A percentile compares a stretch with the other conserved stretches of the same genome.
These are phyloP conservation scores for Globisporangium recalcitrans DNA, from an alignment of 352 stramenopile species.

Conservation along the genomic window DNA sequence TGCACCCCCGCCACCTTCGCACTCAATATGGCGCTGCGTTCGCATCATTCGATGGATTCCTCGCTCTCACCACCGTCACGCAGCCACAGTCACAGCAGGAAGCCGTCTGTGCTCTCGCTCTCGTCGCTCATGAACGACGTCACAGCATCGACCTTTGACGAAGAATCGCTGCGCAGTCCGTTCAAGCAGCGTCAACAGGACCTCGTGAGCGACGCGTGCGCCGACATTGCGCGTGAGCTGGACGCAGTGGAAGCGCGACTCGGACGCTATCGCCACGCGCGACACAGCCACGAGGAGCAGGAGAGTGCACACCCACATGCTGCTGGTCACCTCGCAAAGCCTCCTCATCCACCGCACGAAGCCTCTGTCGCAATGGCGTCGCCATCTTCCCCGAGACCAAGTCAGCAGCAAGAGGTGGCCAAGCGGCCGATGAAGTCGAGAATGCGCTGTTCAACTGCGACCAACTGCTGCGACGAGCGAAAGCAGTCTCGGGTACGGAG, in stretches of 20 bases:
- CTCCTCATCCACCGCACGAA: background rate
- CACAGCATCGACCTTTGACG: constrained; percentile 5
- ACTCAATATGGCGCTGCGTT: background rate
- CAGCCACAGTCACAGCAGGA: background rate
- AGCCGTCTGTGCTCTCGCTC: constrained; percentile 18
- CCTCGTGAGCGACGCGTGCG: constrained; percentile 29
- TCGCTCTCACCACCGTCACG: background rate
- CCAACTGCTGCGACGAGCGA: constrained; percentile 32
- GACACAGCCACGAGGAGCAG: background rate
- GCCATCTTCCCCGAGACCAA: constrained; percentile 8
- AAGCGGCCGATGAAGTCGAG: constrained; percentile 53
- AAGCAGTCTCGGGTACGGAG: background rate
- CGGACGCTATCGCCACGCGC: constrained; percentile 18
- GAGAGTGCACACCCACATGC: background rate
- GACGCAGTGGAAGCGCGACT: constrained; percentile 33
- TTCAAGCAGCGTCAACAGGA: background rate
- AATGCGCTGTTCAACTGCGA: constrained; percentile 48
- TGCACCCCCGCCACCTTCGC: background rate
- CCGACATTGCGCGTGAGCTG: constrained; percentile 39
- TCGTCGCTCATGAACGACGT: constrained; percentile 15
- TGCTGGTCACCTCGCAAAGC: background rate
- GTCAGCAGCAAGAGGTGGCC: constrained; percentile 28
- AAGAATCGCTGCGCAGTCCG: constrained; percentile 1
- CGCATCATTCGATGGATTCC: background rate
- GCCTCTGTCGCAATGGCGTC: background rate